Base-by-base conservation (phyloP, 2,329 filamentous ascomycete genomes). In the Paracorniculantispora psalliotae region DNA sequence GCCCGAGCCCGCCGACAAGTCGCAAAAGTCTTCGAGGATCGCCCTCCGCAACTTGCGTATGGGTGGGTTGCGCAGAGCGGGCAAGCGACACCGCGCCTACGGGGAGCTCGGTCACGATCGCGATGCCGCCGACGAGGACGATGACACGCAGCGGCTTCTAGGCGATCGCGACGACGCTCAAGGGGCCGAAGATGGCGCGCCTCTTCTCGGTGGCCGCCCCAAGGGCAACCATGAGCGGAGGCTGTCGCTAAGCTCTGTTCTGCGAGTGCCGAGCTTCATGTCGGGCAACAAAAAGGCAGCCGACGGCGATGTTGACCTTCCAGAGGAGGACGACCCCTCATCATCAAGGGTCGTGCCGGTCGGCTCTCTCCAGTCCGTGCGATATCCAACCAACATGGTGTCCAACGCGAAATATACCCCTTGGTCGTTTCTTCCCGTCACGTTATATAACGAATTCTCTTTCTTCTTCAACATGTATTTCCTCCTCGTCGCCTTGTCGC, bases 391-490 rank as follows among this genome's bases (percentile, higher is more conserved):
- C 9, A 99, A 99, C 73, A 83, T 91, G 59, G 84, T 99, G 51
- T 97, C 93, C 37, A 97, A 99, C 71, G 93, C 94, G 58, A 99
- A 97, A 80, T 99, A 99, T 73, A 97, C 93, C 30, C 86, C 92
- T 1, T 88, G 92, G 78, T 96, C 90, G 55, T 99, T 99, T 73
- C 81, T 99, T 15, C 96, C 96, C 2, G 81, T 93, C 55, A 99
- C 94, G 0, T 79, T 99, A 23, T 99, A 97, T 75, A 97, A 97
- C 76, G 94, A 99, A 71, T 99, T 99, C 72, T 97, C 93, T 61
- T 99, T 97, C 79, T 99, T 99, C 77, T 96, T 99, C 81, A 99
- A 99, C 81, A 91, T 97, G 80, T 99, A 99, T 72, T 99, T 99
- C 72, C 80, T 99, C 59, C 85, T 97, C 26, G 94, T 99, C 52